Base-by-base conservation (phyloP, 2,329 filamentous ascomycete species). In the Neonectria neomacrospora region DNA sequence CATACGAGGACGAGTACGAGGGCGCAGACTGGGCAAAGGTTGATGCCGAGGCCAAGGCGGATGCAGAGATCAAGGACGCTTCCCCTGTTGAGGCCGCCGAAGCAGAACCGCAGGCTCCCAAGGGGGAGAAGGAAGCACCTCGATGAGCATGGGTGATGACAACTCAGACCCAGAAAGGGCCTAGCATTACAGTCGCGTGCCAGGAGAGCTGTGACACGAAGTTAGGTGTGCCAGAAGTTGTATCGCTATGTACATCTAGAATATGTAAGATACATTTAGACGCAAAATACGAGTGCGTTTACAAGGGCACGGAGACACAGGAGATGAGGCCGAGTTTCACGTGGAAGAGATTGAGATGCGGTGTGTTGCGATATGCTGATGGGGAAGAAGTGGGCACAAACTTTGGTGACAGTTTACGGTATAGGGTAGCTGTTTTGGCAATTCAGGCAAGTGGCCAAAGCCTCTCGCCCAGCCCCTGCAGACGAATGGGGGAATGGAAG, bases 1-100 rank as follows among this genome's bases (percentile, higher is more conserved):
- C 73, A 28, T 79, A 77, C 54, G 76, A 79, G 69, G 77, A 77
- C n/a, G 77, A 78, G n/a, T 63, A 68, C 12, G 67, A 68, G 32
- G 67, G 63, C 42, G 39, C 52, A 11, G 67, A 70, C 30, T 75
- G 74, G 76, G 58, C 67, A 37, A 71, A 71, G 55, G 34, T 63
- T 22, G 68, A 66, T 54, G 63, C 61, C 10, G 66, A 72, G 55
- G 56, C 37, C 6, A 66, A 67, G 52, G 64, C 54, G 47, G 42
- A 32, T 8, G 59, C 71, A 32, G 65, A 67, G 18, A 55, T 54
- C 22, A 67, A 70, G 44, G 47, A 26, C 41, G 20, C 52, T 5
- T 41, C 55, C 22, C 58, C 67, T 23, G 52, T 59, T 9, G 68
- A 73, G 5, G 45, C 64, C 28, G 48, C 44, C 34, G 50, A 48